Base-by-base conservation (phyloP, 169 alveolate genomes). In the Cryptosporidium viatorum region DNA sequence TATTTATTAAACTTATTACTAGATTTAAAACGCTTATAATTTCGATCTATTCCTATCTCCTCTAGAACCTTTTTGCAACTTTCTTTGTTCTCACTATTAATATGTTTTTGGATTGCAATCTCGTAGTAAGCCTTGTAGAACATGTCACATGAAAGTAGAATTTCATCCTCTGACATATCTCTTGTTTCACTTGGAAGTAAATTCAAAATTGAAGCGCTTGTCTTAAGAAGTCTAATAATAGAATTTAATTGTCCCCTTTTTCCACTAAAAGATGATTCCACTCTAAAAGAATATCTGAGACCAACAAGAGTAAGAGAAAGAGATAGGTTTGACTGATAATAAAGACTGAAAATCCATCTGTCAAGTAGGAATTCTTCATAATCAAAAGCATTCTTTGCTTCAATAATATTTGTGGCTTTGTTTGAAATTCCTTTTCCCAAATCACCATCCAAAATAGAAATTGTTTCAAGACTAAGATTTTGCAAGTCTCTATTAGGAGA, bases 331-430 rank as follows among this genome's bases (percentile, higher is more conserved):
- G 41, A 29, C 37, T 65, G 80, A 26, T 80, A 67, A 41, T 80
- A 80, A 26, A 80, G 68, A 39, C 26, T 80, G 45, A 43, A 65
- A 26, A 80, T 80, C 89, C 89, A 80, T 21, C 89, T 35, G 10
- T 80, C 89, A 16, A 80, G 62, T 6, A 80, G 23, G 21, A 80
- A 80, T 39, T 80, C 89, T 41, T 80, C 89, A 41, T 62, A 41
- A 18, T 80, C 89, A 45, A 80, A 80, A 5, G 67, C 18, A 14
- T 80, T 58, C 21, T 62, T 41, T 29, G 89, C 6, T 41, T 62
- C 68, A 33, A 62, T 62, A 60, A 80, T 41, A 62, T 29, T 65
- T 1, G 39, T 23, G 9, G 75, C 69, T 2, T 41, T 80, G 23
- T 41, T 48, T 18, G 68, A 33, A 62, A 80, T 45, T 10, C 74